These are phyloP conservation scores for Aureobasidium uvarum DNA, from an alignment of 2,329 filamentous ascomycete species.

Conservation along the genomic window DNA sequence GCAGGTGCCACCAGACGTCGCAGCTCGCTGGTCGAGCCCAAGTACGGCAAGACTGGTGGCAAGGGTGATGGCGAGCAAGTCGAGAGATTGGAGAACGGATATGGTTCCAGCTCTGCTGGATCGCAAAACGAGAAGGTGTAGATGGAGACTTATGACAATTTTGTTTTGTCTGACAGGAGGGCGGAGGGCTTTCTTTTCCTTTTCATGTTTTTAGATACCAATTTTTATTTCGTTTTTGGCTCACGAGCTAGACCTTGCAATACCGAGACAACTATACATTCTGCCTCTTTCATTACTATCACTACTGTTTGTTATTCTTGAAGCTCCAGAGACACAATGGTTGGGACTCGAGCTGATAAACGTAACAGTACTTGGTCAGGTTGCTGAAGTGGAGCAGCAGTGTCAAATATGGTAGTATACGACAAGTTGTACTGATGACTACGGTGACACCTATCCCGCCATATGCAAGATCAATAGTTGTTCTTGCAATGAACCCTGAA, in stretches of 20 bases:
- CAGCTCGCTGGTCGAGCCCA: slow-evolving; percentile 17
- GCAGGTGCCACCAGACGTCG: slow-evolving; percentile 2
- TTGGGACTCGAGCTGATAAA: no score
- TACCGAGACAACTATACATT: not conserved
- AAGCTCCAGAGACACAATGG: no score
- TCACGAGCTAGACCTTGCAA: not conserved
- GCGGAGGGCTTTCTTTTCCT: not conserved
- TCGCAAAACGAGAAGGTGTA: slow-evolving; percentile 3
- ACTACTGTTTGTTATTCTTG: no score
- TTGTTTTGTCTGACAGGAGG: not conserved
- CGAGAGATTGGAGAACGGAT: slow-evolving; percentile 15
- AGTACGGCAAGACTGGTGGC: slow-evolving; percentile 14
- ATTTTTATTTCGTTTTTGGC: not conserved
- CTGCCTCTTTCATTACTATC: not conserved
- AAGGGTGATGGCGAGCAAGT: slow-evolving; percentile 27
- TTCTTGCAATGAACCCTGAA: no score
- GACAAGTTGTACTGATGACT: no score
- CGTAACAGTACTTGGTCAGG: no score
- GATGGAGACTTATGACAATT: not conserved
- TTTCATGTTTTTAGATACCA: slow-evolving; percentile 6
- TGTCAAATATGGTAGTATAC: no score
- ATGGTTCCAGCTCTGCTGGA: slow-evolving; percentile 9
- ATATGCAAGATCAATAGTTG: no score
- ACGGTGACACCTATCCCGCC: no score
- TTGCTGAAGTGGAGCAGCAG: no score